Base-by-base conservation (phyloP, 257 asterid species). In the Solanum commersonii region DNA sequence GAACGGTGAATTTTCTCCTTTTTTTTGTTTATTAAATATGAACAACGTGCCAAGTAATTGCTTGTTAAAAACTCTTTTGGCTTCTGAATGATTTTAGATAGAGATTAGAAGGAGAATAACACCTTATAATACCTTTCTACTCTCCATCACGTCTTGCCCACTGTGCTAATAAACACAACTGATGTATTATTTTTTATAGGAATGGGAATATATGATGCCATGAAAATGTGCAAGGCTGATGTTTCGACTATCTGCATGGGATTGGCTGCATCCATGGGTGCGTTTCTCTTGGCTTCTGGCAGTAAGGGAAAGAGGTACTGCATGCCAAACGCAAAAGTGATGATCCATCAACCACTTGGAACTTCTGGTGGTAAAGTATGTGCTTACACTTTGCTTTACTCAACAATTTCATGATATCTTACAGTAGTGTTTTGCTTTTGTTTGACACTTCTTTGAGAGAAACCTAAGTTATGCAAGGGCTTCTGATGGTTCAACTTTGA, bases 271-370 rank as follows among this genome's bases (percentile, higher is more conserved):
- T 96, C 98, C 74, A 94, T 97, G 97, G 98, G 98, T 34, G 98
- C 99, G 8, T 97, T 97, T 90, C 94, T 97, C 77, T 96, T 97
- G 33, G 98, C 99, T 27, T 83, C 98, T 88, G 99, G 99, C 84
- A 90, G 89, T 86, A 97, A 94, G 92, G 99, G 99, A 87, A 97
- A 96, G 92, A 93, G 99, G 91, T 95, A 90, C 88, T 96, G 99
- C 94, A 96, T 97, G 99, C 99, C 99, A 23, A 97, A 97, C 91
- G 94, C 96, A 4, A 94, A 98, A 91, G 99, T 97, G 87, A 96
- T 97, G 99, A 95, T 97, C 91, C 99, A 94, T 91, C 98, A 94
- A 92, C 99, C 99, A 46, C 95, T 93, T 89, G 99, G 98, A 89
- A 89, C 94, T 86, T 88, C 95, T 52, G 97, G 98, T 29, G 99